These are phyloP conservation scores for Aspergillus aculeatinus DNA, from an alignment of 2,329 filamentous ascomycete species.

Conservation along the genomic window DNA sequence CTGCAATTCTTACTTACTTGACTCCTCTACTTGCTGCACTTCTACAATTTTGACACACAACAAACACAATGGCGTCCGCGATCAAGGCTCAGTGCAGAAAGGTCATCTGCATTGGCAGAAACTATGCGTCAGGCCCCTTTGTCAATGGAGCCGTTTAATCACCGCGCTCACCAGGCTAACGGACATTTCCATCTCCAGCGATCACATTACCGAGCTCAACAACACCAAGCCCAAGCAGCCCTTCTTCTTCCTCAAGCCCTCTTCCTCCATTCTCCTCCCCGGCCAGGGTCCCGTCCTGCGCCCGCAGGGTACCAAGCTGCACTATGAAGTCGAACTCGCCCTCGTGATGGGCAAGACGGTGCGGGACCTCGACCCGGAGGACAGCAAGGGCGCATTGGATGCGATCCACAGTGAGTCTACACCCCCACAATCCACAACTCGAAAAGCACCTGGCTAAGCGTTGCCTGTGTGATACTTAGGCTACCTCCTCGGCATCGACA, in stretches of 20 bases:
- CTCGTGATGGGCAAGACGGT: constrained; percentile 81
- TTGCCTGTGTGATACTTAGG: constrained; percentile 47
- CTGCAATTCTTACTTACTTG: background rate
- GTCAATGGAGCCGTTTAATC: background rate
- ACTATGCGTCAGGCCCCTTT: constrained; percentile 74
- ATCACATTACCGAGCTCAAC: constrained; percentile 90
- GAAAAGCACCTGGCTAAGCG: background rate
- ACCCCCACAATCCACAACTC: background rate
- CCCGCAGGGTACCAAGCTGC: constrained; percentile 78
- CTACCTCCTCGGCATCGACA: constrained; percentile 91
- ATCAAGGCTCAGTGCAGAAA: constrained; percentile 61
- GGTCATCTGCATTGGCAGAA: constrained; percentile 89
- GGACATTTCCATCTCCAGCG: constrained; percentile 52
- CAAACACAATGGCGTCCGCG: constrained; percentile 38
- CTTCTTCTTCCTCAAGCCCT: constrained; percentile 98
- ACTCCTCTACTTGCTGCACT: background rate
- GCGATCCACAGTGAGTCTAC: constrained; percentile 68
- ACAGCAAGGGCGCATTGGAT: constrained; percentile 73
- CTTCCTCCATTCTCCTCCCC: constrained; percentile 79
- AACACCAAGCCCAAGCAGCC: constrained; percentile 86
- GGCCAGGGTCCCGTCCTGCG: constrained; percentile 75
- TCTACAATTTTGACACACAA: background rate
- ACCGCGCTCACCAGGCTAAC: constrained; percentile 5
- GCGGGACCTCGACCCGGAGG: constrained; percentile 71
- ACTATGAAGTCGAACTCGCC: constrained; percentile 94